These are phyloP conservation scores for Skeletonema menzelii DNA, from an alignment of 108 stramenopile species.

Conservation along the genomic window DNA sequence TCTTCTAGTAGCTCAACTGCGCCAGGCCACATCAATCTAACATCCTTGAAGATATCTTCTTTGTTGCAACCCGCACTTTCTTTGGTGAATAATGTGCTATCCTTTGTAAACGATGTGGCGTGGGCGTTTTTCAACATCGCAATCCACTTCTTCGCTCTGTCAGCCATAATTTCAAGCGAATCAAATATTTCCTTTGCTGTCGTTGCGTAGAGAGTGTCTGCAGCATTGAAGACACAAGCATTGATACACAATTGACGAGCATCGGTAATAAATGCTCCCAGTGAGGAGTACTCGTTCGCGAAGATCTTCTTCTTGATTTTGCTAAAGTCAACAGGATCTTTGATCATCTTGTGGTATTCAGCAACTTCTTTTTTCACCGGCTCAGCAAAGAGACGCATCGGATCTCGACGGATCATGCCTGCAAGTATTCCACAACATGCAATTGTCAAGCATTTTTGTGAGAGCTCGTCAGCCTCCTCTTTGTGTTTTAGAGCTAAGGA, in stretches of 20 bases:
- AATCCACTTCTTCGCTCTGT: slow-evolving; percentile 73
- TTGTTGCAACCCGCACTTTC: slow-evolving; percentile 15
- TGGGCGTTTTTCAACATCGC: slow-evolving; percentile 69
- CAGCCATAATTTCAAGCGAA: slow-evolving; percentile 59
- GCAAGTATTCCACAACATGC: slow-evolving; percentile 71
- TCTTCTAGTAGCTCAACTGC: slow-evolving; percentile 72
- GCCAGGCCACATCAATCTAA: slow-evolving; percentile 73
- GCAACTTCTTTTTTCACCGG: slow-evolving; percentile 63
- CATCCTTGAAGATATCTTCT: slow-evolving; percentile 60
- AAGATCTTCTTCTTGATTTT: slow-evolving; percentile 68
- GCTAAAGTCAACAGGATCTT: slow-evolving; percentile 76
- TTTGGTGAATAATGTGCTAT: slow-evolving; percentile 11
- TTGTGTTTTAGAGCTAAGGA: slow-evolving; percentile 49
- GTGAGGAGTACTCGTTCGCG: slow-evolving; percentile 53
- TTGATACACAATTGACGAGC: slow-evolving; percentile 67
- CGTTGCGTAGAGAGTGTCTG: slow-evolving; percentile 75
- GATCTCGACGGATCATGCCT: slow-evolving; percentile 76
- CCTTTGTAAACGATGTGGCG: slow-evolving; percentile 45
- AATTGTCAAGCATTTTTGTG: slow-evolving; percentile 54
- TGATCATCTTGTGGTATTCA: slow-evolving; percentile 64
- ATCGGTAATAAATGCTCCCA: slow-evolving; percentile 75
- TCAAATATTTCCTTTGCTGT: slow-evolving; percentile 73
- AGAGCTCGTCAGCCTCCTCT: slow-evolving; percentile 59
- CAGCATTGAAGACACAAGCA: slow-evolving; percentile 73
- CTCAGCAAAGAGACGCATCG: slow-evolving; percentile 75